Conservation (phyloP, 495 filamentous ascomycete genomes). For the Xylaria intraflava region DNA sequence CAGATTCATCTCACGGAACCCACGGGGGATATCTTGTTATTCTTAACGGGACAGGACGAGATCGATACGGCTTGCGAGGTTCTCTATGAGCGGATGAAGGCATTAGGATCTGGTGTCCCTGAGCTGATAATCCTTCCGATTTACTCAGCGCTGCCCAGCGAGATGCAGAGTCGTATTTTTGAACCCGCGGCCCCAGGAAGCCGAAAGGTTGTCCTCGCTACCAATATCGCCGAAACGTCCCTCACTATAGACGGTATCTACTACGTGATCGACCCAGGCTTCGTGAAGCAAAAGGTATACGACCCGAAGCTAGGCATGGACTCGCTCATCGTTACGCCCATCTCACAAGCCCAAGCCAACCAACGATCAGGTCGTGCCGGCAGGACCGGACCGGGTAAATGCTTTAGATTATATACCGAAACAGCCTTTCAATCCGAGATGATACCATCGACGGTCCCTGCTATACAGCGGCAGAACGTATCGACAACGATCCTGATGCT, state of each 20-base stretch:
- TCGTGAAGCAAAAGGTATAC: conserved; percentile 96
- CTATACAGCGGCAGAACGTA: conserved; percentile 96
- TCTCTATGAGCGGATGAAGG: conserved; percentile 93
- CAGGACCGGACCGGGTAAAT: conserved; percentile 92
- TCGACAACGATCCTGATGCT: conserved; percentile 93
- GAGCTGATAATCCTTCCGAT: conserved; percentile 91
- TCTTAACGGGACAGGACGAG: conserved; percentile 95
- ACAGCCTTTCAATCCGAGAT: conserved; percentile 94
- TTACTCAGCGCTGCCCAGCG: conserved; percentile 38
- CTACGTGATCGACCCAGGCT: conserved; percentile 95
- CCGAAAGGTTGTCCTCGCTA: conserved; percentile 94
- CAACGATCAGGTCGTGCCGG: conserved; percentile 91
- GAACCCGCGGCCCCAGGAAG: conserved; percentile 84
- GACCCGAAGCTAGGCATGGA: conserved; percentile 98
- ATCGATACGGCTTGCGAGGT: conserved; percentile 95
- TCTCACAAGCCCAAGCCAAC: conserved; percentile 96
- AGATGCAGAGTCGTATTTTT: conserved; percentile 92
- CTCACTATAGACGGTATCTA: conserved; percentile 97
- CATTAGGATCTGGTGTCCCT: conserved; percentile 79
- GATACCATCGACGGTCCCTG: conserved; percentile 90
- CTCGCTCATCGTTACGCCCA: conserved; percentile 85
- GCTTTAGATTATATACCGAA: conserved; percentile 94
- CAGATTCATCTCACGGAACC: conserved; percentile 93
- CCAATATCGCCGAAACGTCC: conserved; percentile 99
- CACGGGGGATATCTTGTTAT: conserved; percentile 85